Conservation (phyloP, 768 basidiomycete species). For the Hydnomerulius pinastri region DNA sequence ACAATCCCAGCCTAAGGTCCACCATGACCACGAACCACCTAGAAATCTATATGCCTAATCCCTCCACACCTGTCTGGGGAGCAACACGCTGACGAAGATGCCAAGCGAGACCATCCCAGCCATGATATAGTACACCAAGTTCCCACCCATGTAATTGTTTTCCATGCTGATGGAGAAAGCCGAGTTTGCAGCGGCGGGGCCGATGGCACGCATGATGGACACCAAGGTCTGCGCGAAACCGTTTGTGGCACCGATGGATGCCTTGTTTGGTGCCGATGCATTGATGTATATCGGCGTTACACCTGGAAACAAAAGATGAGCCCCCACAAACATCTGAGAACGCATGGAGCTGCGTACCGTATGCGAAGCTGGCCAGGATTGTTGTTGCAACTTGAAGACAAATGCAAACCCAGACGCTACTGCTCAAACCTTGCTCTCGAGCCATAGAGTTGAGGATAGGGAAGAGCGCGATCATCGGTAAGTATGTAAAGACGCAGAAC, state of each 20-base stretch:
- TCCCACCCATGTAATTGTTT: constrained; percentile 46
- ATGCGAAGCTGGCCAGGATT: constrained; percentile 47
- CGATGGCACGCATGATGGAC: constrained; percentile 9
- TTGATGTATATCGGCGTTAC: constrained; percentile 67
- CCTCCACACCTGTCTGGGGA: constrained; percentile 32
- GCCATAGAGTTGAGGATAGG: constrained; percentile 42
- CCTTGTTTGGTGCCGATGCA: constrained; percentile 57
- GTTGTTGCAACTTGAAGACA: constrained; percentile 49
- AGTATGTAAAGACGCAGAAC: constrained; percentile 45
- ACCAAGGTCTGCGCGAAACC: constrained; percentile 37
- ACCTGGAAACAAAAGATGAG: constrained; percentile 36
- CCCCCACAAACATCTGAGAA: no score
- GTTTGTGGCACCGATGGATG: constrained; percentile 65
- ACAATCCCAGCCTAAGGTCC: no score
- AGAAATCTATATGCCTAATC: no score
- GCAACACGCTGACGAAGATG: constrained; percentile 22
- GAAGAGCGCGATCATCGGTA: constrained; percentile 47
- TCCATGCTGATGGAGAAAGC: constrained; percentile 7
- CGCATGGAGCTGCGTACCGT: constrained; percentile 46
- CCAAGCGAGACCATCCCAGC: constrained; percentile 22
- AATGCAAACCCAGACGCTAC: constrained; percentile 47
- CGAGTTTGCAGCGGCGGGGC: constrained; percentile 5
- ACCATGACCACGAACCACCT: no score
- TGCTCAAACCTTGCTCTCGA: constrained; percentile 38
- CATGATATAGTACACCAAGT: constrained; percentile 48